phyloP scores from a whole-genome alignment of 2,329 filamentous ascomycete species.

The Fusarium pilosicola region DNA sequence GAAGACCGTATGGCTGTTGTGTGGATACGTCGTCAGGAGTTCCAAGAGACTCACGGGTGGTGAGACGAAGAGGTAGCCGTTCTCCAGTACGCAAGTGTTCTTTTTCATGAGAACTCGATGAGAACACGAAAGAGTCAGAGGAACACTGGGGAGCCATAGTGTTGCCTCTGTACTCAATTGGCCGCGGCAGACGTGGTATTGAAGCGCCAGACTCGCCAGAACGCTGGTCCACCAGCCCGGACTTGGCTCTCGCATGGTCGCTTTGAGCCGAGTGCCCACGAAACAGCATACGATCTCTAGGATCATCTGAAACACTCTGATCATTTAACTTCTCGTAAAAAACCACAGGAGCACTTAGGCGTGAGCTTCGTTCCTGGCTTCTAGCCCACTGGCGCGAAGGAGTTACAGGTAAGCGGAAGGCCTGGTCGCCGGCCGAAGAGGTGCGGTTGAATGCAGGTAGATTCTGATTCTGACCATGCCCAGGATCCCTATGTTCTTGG shows the following conservation, averaged over 20 bases:
- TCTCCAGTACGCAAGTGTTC: background rate
- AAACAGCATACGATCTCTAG: background rate
- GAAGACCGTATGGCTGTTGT: background rate
- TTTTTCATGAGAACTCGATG: background rate
- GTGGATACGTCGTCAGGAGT: rapidly evolving
- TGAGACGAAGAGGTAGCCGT: background rate
- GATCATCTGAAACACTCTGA: background rate
- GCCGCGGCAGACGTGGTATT: background rate
- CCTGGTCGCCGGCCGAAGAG: rapidly evolving
- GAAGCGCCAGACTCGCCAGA: background rate
- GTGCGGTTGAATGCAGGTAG: background rate
- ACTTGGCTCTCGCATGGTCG: background rate
- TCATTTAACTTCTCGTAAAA: background rate
- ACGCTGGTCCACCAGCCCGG: background rate
- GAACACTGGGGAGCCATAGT: background rate
- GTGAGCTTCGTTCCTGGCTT: background rate
- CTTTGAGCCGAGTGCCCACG: background rate
- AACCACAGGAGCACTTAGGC: too few species aligned
- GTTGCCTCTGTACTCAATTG: background rate
- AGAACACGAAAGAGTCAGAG: background rate
- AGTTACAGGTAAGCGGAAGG: rapidly evolving
- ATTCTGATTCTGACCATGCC: background rate
- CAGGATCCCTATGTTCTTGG: rapidly evolving
- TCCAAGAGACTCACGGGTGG: too few species aligned
- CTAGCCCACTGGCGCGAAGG: background rate